Evolutionary conservation across 2,329 filamentous ascomycete genomes (phyloP).

Genomic region (Hyphodiscus sp.): DNA sequence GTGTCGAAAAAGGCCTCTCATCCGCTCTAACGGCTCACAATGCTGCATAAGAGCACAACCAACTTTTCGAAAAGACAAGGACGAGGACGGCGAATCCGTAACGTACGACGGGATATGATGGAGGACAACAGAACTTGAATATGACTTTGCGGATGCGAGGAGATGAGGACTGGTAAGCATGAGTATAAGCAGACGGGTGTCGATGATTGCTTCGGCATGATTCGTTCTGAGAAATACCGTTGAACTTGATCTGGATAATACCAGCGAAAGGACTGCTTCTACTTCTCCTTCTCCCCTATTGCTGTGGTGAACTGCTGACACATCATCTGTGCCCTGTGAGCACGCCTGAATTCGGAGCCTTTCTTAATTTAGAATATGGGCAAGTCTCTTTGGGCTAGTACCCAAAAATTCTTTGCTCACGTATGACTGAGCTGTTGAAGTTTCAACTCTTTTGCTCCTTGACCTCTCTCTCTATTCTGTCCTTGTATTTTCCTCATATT

Average conservation of each 20-base stretch:
- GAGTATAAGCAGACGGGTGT: slow-evolving; percentile 7
- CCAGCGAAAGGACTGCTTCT: slow-evolving; percentile 81
- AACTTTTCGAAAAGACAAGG: neutral
- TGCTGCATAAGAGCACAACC: neutral
- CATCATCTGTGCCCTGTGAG: no score
- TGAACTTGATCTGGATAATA: slow-evolving; percentile 82
- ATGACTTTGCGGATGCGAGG: neutral
- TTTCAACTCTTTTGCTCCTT: no score
- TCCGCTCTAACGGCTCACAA: neutral
- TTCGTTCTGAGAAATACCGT: slow-evolving; percentile 65
- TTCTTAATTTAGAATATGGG: no score
- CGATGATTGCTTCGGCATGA: slow-evolving; percentile 20
- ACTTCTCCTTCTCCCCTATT: slow-evolving; percentile 11
- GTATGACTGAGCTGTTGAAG: no score
- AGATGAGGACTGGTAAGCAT: neutral
- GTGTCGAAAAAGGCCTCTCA: neutral
- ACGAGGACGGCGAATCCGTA: neutral
- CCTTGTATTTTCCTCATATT: no score
- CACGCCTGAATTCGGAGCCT: no score
- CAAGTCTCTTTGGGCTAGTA: no score
- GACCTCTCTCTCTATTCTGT: no score
- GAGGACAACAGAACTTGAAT: neutral
- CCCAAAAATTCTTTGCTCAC: no score
- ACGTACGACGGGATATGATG: neutral
- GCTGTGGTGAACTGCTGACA: neutral